A percentile compares a stretch with the other conserved stretches of the same genome.
phyloP scores from a whole-genome alignment of 352 stramenopile genomes.

The Phytophthora sp. region DNA sequence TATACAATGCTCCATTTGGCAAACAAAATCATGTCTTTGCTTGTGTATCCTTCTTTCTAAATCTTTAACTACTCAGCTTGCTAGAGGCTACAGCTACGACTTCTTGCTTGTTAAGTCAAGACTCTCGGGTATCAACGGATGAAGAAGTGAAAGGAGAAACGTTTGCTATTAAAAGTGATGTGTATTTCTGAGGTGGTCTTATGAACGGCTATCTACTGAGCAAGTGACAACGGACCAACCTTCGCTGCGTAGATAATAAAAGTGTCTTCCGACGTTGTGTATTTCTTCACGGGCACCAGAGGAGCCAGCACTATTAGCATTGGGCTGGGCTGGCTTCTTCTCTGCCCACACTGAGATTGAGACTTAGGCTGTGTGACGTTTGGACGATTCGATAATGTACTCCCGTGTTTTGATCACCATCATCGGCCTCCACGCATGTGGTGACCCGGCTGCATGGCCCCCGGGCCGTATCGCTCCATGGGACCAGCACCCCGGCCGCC shows the following conservation, averaged over 20 bases:
- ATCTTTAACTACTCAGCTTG: too few relatives aligned
- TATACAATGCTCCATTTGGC: slow-evolving; percentile 43
- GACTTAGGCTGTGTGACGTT: slow-evolving; percentile 27
- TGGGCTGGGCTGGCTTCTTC: slow-evolving; percentile 26
- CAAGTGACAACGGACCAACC: not conserved
- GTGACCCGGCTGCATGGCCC: slow-evolving; percentile 42
- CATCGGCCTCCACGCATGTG: slow-evolving; percentile 69
- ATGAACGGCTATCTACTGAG: too few relatives aligned
- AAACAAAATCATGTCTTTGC: slow-evolving; percentile 19
- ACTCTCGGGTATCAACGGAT: too few relatives aligned
- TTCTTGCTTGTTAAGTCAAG: too few relatives aligned
- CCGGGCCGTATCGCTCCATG: slow-evolving; percentile 54
- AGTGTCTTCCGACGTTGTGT: slow-evolving; percentile 19
- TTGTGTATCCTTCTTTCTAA: not conserved
- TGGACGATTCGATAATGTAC: slow-evolving; percentile 27
- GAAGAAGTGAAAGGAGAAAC: too few relatives aligned
- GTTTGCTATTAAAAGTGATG: not conserved
- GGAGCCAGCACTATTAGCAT: slow-evolving; percentile 4
- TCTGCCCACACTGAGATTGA: slow-evolving; percentile 30
- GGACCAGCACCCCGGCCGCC: slow-evolving; percentile 17
- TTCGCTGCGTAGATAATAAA: slow-evolving; percentile 3
- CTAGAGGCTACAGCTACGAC: too few relatives aligned
- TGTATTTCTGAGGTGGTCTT: not conserved
- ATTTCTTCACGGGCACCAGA: slow-evolving; percentile 5
- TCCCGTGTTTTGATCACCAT: slow-evolving; percentile 17